Conservation (phyloP, 1,284 basidiomycete species). For the Microbotryum scabiosae region DNA sequence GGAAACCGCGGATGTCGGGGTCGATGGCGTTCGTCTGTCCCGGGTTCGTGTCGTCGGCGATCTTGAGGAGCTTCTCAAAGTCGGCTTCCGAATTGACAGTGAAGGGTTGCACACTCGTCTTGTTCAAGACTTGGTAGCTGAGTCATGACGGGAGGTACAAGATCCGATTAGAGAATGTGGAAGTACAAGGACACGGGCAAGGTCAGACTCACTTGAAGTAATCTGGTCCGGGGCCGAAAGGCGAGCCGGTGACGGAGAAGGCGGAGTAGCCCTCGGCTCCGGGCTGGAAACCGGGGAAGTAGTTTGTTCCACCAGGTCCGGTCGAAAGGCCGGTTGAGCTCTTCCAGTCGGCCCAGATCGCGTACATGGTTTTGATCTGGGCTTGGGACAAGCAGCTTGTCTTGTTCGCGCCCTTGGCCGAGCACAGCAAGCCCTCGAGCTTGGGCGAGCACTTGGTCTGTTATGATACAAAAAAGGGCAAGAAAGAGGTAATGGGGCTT, state of each 20-base stretch:
- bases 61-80: constrained; percentile 16
- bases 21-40: constrained; percentile 30
- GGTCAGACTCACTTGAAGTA: constrained; percentile 13
- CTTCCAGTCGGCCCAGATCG: constrained; percentile 21
- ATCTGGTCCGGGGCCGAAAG: constrained; percentile 1
- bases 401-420: constrained; percentile 8
- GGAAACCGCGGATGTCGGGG: constrained; percentile 25
- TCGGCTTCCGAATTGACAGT: constrained; percentile 5
- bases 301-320: constrained; percentile 5
- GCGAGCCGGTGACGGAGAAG: constrained; percentile 19
- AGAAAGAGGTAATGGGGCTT: no score
- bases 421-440: constrained; percentile 19
- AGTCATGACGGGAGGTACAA: neutral
- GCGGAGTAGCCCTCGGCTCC: constrained; percentile 18
- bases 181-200: no score
- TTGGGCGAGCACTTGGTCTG: constrained; percentile 24
- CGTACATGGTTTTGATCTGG: constrained; percentile 26
- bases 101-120: constrained; percentile 10
- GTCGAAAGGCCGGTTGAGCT: neutral
- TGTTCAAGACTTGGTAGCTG: constrained; percentile 14
- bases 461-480: no score
- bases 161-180: neutral
- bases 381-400: constrained; percentile 19
- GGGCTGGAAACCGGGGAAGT: constrained; percentile 26
- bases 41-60: constrained; percentile 25